A percentile compares a stretch with the other conserved stretches of the same genome.
Conservation (phyloP, 805 yeast species). For the Yamadazyma sp. region DNA sequence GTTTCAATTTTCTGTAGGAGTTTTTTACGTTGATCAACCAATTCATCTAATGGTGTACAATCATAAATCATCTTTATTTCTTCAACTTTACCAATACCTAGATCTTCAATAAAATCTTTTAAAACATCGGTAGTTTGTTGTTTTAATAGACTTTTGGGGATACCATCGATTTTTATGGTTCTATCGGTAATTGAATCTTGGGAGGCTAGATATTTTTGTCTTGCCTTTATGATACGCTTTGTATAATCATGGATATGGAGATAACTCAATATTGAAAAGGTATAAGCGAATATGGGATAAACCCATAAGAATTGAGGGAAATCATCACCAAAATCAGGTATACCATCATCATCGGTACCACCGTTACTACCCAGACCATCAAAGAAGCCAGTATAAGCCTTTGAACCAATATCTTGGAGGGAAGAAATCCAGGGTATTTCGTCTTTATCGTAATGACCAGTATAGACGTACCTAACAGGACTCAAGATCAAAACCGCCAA, state of each 20-base stretch:
- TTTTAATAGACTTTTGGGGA: slow-evolving; percentile 42
- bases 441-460: slow-evolving; percentile 44
- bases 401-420: slow-evolving; percentile 1
- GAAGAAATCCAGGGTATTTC: slow-evolving; percentile 17
- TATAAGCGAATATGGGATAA: slow-evolving; percentile 54
- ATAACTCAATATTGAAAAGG: slow-evolving; percentile 48
- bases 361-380: slow-evolving; percentile 4
- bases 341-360: background rate
- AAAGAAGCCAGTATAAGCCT: background rate
- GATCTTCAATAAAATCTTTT: slow-evolving; percentile 48
- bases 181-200: slow-evolving; percentile 60
- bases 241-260: slow-evolving; percentile 47
- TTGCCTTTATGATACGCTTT: slow-evolving; percentile 44
- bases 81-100: slow-evolving; percentile 55
- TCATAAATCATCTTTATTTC: slow-evolving; percentile 48
- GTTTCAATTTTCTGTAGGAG: slow-evolving; percentile 37
- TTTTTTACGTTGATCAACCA: slow-evolving; percentile 32
- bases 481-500: slow-evolving; percentile 45
- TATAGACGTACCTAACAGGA: slow-evolving; percentile 38
- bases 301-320: slow-evolving; percentile 47
- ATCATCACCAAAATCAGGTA: slow-evolving; percentile 30
- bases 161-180: slow-evolving; percentile 53
- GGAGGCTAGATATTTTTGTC: slow-evolving; percentile 57
- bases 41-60: slow-evolving; percentile 38
- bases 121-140: slow-evolving; percentile 40